Evolutionary conservation across 1,284 basidiomycete species (phyloP).

Genomic region (Sporisorium reilianum): DNA sequence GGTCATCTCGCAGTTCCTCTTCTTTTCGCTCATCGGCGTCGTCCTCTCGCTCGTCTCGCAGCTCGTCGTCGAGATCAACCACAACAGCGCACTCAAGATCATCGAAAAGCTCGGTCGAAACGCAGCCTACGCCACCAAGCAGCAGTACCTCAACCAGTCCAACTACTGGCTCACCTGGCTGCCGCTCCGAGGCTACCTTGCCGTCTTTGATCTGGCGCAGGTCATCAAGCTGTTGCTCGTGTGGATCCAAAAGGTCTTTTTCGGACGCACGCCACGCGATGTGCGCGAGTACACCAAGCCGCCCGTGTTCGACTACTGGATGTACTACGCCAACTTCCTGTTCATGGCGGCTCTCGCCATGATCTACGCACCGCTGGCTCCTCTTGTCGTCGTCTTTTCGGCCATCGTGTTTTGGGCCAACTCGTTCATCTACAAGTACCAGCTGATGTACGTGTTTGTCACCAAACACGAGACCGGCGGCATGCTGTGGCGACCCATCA

Average conservation of each 20-base stretch:
- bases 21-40: conserved; percentile 68
- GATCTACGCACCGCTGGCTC: conserved; percentile 64
- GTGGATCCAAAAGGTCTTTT: conserved; percentile 81
- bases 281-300: conserved; percentile 97
- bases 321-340: conserved; percentile 76
- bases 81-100: conserved; percentile 45
- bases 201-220: conserved; percentile 94
- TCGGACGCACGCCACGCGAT: conserved; percentile 95
- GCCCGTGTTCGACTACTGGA: conserved; percentile 88
- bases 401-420: conserved; percentile 61
- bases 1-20: conserved; percentile 65
- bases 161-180: conserved; percentile 69
- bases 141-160: conserved; percentile 62
- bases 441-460: conserved; percentile 68
- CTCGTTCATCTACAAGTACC: conserved; percentile 67
- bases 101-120: conserved; percentile 45
- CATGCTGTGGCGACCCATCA: conserved; percentile 64
- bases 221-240: conserved; percentile 88
- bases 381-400: conserved; percentile 60
- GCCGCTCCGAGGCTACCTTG: conserved; percentile 86
- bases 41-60: conserved; percentile 55
- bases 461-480: conserved; percentile 69
- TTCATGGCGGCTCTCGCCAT: conserved; percentile 65
- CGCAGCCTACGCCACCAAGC: conserved; percentile 51
- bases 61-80: conserved; percentile 50